Base-by-base conservation (phyloP, 176 grass and related monocot species). In the Calamus simplicifolius region DNA sequence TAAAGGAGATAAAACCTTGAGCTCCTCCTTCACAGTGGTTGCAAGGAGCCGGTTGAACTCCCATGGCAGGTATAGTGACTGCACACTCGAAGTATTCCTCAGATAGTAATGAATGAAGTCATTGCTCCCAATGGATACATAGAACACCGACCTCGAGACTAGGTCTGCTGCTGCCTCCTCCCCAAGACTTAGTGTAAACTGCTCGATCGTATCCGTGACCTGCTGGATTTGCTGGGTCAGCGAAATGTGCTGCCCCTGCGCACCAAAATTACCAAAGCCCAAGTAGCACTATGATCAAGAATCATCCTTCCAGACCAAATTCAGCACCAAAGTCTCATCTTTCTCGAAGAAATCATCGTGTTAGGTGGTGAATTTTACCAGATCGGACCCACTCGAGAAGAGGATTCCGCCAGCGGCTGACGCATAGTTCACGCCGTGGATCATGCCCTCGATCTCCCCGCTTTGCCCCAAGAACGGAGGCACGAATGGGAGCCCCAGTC, bases 31-130 rank as follows among this genome's bases (percentile, higher is more conserved):
- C 66, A 81, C 71, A 29, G 84, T 77, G 26, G 66, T 66, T 54
- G 79, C 83, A 53, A 93, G 77, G 54, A 93, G 76, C 70, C 75
- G 61, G 61, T 93, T 87, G 71, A 93, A 87, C 66, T 93, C 83
- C 88, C 88, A 87, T 29, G 80, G 83, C 27, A 87, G 73, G 63
- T 75, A 84, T 27, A 76, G 80, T 49, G 78, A 78, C 69, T 83
- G 83, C 12, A 87, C 69, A 3, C 75, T 79, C 0, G 83, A 87
- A 29, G 73, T 72, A 61, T 87, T 93, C 49, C 77, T 63, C 55
- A 87, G 56, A 29, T 93, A 87, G 72, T 84, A 93, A 62, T 93
- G 89, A 61, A 87, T 93, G 55, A 87, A 93, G 59, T 93, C 80
- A 16, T 93, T 93, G 62, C 77, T 84, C 50, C 89, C 83, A 17